Conservation (phyloP, 495 filamentous ascomycete genomes). For the Tirmania nivea region DNA sequence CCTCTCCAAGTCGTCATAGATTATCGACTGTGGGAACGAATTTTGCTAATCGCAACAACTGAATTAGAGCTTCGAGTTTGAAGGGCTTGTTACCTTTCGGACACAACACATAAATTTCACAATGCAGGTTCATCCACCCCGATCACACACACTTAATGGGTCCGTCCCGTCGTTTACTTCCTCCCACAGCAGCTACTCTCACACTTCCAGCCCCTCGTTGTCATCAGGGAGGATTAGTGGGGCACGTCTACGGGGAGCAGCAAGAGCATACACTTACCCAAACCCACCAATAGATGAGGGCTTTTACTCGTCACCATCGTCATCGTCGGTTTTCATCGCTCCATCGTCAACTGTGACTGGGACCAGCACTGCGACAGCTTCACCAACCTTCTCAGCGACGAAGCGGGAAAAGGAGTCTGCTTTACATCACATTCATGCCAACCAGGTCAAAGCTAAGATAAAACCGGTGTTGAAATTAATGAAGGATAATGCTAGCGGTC, state of each 20-base stretch:
- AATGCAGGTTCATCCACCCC: not conserved
- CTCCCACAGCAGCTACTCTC: not conserved
- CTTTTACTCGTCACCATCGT: not conserved
- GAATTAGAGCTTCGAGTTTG: not conserved
- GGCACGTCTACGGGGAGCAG: not conserved
- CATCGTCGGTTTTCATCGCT: not conserved
- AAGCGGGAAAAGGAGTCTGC: not conserved
- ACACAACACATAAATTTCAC: not conserved
- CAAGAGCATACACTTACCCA: not conserved
- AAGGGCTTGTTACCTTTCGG: no score
- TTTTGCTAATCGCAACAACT: not conserved
- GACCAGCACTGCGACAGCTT: not conserved
- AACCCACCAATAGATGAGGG: not conserved
- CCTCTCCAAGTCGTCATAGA: not conserved
- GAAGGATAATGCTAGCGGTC: constrained; percentile 9
- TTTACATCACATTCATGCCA: constrained; percentile 6
- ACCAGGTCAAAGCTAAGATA: constrained; percentile 16
- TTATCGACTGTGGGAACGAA: not conserved
- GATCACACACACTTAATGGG: not conserved
- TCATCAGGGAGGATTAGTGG: not conserved
- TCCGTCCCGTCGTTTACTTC: not conserved
- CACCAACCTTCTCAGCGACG: not conserved
- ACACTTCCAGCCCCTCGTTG: not conserved
- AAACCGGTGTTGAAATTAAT: constrained; percentile 20
- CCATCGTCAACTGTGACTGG: not conserved